Conservation (phyloP, 2,329 filamentous ascomycete genomes). For the Gremmenia infestans region DNA sequence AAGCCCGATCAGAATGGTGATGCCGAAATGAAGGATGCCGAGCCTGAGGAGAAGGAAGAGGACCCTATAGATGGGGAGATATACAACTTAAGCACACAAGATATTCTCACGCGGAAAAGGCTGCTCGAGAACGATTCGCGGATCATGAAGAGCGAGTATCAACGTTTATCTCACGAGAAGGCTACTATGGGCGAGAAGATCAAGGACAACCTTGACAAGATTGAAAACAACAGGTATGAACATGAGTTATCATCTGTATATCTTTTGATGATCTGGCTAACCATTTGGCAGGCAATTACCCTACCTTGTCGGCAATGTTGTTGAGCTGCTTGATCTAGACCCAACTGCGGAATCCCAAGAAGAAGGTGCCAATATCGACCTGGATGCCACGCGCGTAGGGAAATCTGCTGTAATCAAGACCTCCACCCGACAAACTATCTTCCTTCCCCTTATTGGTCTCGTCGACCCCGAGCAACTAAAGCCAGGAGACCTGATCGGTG, state of each 20-base stretch:
- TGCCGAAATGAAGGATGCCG: conserved; percentile 86
- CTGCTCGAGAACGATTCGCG: conserved; percentile 95
- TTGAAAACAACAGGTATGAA: conserved; percentile 90
- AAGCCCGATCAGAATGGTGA: conserved; percentile 61
- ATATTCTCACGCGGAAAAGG: conserved; percentile 85
- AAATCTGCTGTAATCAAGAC: conserved; percentile 99
- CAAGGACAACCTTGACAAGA: conserved; percentile 98
- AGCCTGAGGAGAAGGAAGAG: conserved; percentile 63
- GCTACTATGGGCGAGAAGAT: conserved; percentile 96
- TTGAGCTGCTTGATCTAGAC: conserved; percentile 93
- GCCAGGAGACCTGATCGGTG: conserved; percentile 92
- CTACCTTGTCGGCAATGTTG: conserved; percentile 96
- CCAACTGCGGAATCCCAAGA: conserved; percentile 93
- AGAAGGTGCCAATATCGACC: conserved; percentile 96
- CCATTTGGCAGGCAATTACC: conserved; percentile 71
- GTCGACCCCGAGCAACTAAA: conserved; percentile 94
- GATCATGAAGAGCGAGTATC: conserved; percentile 97
- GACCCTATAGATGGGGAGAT: conserved; percentile 91
- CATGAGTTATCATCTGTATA: not conserved
- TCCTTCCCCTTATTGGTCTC: conserved; percentile 91
- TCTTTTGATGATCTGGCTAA: conserved; percentile 8
- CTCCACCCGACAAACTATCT: conserved; percentile 96
- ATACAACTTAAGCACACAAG: conserved; percentile 84
- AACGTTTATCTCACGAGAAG: conserved; percentile 92
- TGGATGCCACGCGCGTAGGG: conserved; percentile 92